These are phyloP conservation scores for Amanita rimosa DNA, from an alignment of 768 basidiomycete genomes.

Conservation along the genomic window DNA sequence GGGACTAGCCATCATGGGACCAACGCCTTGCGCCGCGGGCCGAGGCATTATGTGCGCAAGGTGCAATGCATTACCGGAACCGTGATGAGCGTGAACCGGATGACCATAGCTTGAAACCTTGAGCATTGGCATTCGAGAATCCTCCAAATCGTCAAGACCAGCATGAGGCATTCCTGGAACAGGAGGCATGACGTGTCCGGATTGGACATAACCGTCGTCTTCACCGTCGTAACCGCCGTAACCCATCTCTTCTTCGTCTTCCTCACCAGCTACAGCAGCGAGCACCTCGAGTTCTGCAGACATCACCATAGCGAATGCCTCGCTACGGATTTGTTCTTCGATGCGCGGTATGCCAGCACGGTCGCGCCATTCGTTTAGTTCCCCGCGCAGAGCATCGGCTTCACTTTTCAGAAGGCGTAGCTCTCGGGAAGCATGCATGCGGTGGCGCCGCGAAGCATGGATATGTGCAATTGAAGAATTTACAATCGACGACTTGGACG, in stretches of 20 bases:
- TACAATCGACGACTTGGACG: conserved; percentile 94
- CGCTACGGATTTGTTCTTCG: conserved; percentile 63
- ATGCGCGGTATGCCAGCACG: conserved; percentile 59
- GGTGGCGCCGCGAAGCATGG: conserved; percentile 71
- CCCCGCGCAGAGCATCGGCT: conserved; percentile 76
- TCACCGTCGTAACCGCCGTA: conserved; percentile 17
- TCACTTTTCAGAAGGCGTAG: conserved; percentile 72
- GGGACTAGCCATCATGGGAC: conserved; percentile 10
- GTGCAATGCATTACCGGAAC: conserved; percentile 8
- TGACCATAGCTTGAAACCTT: conserved; percentile 23
- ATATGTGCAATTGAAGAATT: conserved; percentile 90
- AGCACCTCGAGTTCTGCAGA: conserved; percentile 63
- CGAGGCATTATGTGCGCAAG: conserved; percentile 11
- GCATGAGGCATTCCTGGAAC: conserved; percentile 7
- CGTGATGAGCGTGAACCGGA: neutral
- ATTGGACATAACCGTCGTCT: conserved; percentile 25
- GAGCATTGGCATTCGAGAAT: conserved; percentile 22
- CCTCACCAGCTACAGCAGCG: conserved; percentile 32
- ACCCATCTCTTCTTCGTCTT: conserved; percentile 38
- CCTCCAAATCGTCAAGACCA: conserved; percentile 20
- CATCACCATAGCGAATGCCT: conserved; percentile 63
- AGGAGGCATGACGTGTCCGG: neutral
- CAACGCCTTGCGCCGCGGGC: conserved; percentile 5
- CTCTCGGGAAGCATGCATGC: conserved; percentile 71
- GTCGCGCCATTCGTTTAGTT: conserved; percentile 90